Percentiles rank a stretch among this genome's conserved stretches.
Conservation (phyloP, 345 rosid genomes). For the Ricinus communis region DNA sequence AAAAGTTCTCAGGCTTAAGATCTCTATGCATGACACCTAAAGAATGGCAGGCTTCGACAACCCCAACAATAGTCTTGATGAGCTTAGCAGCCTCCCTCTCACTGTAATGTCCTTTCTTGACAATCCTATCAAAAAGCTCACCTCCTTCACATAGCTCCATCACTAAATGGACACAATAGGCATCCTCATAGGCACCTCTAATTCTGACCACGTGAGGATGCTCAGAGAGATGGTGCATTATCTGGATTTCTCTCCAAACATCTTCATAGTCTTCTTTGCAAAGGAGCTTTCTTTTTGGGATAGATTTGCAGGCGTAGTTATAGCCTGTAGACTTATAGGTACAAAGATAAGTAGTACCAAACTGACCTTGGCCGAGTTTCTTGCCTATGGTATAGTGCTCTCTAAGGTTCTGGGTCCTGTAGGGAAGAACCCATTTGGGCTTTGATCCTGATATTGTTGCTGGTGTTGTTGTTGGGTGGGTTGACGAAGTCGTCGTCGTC, state of each 20-base stretch:
- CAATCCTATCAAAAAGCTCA: constrained; percentile 73
- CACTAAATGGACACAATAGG: constrained; percentile 59
- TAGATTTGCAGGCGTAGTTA: constrained; percentile 71
- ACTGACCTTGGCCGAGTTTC: constrained; percentile 75
- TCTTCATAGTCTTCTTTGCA: constrained; percentile 73
- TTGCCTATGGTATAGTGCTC: constrained; percentile 51
- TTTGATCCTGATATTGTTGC: not conserved
- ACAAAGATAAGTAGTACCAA: constrained; percentile 70
- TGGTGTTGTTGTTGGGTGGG: not conserved
- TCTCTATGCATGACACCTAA: constrained; percentile 78
- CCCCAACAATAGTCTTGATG: constrained; percentile 73
- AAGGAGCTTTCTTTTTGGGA: constrained; percentile 72
- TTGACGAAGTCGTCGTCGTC: not conserved
- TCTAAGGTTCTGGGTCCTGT: constrained; percentile 20
- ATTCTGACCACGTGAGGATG: constrained; percentile 63
- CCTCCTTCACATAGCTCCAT: constrained; percentile 86
- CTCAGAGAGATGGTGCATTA: constrained; percentile 81
- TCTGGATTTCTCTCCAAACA: constrained; percentile 84
- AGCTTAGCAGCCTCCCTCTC: constrained; percentile 78
- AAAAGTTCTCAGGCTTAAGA: constrained; percentile 80
- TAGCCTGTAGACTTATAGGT: constrained; percentile 49
- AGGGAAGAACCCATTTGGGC: constrained; percentile 24
- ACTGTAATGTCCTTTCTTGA: constrained; percentile 64
- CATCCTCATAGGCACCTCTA: constrained; percentile 40
- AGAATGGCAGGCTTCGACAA: constrained; percentile 75